Evolutionary conservation across 805 yeast species (phyloP).

Genomic region (Kregervanrija delftensis): DNA sequence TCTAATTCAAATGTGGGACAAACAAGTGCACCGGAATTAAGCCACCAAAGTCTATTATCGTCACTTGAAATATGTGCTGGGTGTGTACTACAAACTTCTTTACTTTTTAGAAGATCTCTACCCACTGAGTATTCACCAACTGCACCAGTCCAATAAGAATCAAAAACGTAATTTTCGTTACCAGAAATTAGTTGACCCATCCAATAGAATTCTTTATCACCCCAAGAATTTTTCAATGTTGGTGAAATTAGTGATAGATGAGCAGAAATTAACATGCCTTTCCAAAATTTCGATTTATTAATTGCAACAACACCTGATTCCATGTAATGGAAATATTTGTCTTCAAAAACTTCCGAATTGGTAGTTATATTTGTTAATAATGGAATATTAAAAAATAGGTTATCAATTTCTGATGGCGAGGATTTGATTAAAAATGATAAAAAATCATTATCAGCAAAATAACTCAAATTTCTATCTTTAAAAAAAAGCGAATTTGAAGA

Average conservation of each 20-base stretch:
- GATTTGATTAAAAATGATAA: slow-evolving; percentile 35
- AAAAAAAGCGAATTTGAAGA: slow-evolving; percentile 37
- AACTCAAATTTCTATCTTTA: slow-evolving; percentile 32
- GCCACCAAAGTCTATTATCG: slow-evolving; percentile 49
- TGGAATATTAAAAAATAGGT: slow-evolving; percentile 27
- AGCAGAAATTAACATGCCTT: slow-evolving; percentile 36
- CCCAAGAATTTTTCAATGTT: slow-evolving; percentile 50
- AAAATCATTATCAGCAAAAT: too few relatives aligned
- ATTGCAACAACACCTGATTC: slow-evolving; percentile 42
- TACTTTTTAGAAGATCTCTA: slow-evolving; percentile 1
- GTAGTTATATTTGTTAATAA: slow-evolving; percentile 29
- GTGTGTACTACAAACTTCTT: slow-evolving; percentile 49
- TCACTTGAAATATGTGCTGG: slow-evolving; percentile 51
- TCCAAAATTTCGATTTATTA: slow-evolving; percentile 40
- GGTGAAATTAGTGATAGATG: slow-evolving; percentile 34
- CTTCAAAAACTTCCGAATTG: slow-evolving; percentile 31
- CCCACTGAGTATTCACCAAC: slow-evolving; percentile 33
- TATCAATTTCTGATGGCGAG: slow-evolving; percentile 36
- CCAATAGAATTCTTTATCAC: slow-evolving; percentile 77
- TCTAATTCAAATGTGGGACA: slow-evolving; percentile 36
- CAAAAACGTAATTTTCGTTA: slow-evolving; percentile 45
- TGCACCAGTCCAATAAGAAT: slow-evolving; percentile 45
- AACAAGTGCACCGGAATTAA: slow-evolving; percentile 57
- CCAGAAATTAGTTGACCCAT: slow-evolving; percentile 51
- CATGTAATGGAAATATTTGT: slow-evolving; percentile 34